phyloP scores from a whole-genome alignment of 192 early-diverging fungal species.

The Linnemannia hyalina region DNA sequence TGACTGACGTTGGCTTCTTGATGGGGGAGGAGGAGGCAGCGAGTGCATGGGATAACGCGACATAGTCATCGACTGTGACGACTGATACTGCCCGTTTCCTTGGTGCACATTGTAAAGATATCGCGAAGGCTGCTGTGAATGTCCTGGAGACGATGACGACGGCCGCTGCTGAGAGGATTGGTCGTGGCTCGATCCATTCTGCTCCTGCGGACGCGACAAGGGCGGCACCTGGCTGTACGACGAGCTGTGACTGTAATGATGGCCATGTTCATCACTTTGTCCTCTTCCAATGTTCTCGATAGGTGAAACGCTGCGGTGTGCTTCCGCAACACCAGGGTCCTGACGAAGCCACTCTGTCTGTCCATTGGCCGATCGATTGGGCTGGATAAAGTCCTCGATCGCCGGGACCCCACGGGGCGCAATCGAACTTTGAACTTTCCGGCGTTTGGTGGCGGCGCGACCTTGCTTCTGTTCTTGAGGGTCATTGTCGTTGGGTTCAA shows the following conservation, averaged over 20 bases:
- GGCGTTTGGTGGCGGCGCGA: constrained; percentile 25
- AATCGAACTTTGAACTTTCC: constrained; percentile 17
- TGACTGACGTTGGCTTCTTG: constrained; percentile 6
- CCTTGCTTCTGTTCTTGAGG: constrained; percentile 15
- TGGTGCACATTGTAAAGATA: constrained; percentile 26
- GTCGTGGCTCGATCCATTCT: not conserved
- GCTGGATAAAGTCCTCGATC: constrained; percentile 66
- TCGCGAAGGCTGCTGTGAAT: constrained; percentile 2
- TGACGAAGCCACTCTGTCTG: constrained; percentile 39
- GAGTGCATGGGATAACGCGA: constrained; percentile 31
- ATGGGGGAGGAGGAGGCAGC: constrained; percentile 7
- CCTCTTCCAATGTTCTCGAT: constrained; percentile 40
- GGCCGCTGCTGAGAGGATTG: not conserved
- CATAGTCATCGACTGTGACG: constrained; percentile 41
- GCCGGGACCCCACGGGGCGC: constrained; percentile 44
- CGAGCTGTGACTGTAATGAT: constrained; percentile 14
- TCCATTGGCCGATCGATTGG: constrained; percentile 59
- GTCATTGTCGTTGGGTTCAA: constrained; percentile 11
- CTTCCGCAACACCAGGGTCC: not conserved
- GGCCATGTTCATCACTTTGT: not conserved
- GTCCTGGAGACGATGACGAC: not conserved
- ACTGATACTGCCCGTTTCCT: constrained; percentile 37
- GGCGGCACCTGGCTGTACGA: constrained; percentile 10
- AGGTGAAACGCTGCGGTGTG: constrained; percentile 32
- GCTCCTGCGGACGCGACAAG: not conserved